Base-by-base conservation (phyloP, 2,329 filamentous ascomycete species). In the Hymenoscyphus fructigenus region DNA sequence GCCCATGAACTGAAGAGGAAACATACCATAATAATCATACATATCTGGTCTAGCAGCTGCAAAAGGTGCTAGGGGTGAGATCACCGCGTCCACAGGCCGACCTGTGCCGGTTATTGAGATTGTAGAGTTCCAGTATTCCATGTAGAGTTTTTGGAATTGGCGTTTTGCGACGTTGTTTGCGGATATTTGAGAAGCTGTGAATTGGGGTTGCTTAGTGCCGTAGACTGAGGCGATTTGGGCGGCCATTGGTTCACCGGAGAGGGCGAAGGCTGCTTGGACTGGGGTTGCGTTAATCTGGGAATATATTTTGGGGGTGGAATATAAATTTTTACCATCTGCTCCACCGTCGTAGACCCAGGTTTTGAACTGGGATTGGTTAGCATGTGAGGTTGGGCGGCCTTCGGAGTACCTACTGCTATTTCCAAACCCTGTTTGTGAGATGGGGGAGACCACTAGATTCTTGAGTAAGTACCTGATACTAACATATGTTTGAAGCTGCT, bases 91-190 rank as follows among this genome's bases (percentile, higher is more conserved):
- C 0, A 88, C 84, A 1, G 82, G 78, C 59, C 80, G 77, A 14
- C 64, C 65, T 1, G 68, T 69, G 2, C 71, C 71, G 5, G 70
- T 70, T 17, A 70, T 28, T 10, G 67, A 53, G 2, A 63, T 53
- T 1, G 73, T 75, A 14, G 62, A 65, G 62, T 74, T 75, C 73
- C 70, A 74, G 63, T 75, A 89, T 60, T 89, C 85, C 74, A 86
- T 81, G 68, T 89, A 89, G 20, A 79, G 75, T 65, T 83, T 84
- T 69, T 87, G 84, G 59, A 81, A 84, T 29, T 83, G 78, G 1
- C 86, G 79, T 65, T 85, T 85, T 17, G 76, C 74, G 1, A 88
- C 74, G 5, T 87, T 88, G 38, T 70, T 65, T 20, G 63, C 67
- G 17, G 69, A 67, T 12, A 75, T 75, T 17, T 73, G 62, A 28